phyloP scores from a whole-genome alignment of 495 filamentous ascomycete species.

The Penicillium parvum region DNA sequence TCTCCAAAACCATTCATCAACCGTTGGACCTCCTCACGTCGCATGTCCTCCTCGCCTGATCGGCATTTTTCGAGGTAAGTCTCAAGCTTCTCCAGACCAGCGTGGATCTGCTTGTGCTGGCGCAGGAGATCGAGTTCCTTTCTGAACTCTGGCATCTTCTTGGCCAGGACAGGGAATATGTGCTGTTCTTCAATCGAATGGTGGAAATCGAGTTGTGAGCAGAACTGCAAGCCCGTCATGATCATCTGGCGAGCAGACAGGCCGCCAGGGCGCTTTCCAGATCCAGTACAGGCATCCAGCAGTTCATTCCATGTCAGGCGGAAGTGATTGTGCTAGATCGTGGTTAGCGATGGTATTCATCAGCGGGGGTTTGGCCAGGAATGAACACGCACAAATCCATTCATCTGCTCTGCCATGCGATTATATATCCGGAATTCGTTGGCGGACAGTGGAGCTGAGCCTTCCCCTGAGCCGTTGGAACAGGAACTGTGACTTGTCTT shows the following conservation, averaged over 20 bases:
- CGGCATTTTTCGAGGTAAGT: slow-evolving; percentile 62
- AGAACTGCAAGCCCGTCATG: slow-evolving; percentile 59
- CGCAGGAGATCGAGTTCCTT: slow-evolving; percentile 59
- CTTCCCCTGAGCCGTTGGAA: neutral
- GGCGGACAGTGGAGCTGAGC: slow-evolving; percentile 42
- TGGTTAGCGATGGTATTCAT: slow-evolving; percentile 3
- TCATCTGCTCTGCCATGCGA: slow-evolving; percentile 72
- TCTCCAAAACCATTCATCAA: slow-evolving; percentile 65
- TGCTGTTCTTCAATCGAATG: slow-evolving; percentile 82
- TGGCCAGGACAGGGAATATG: slow-evolving; percentile 73
- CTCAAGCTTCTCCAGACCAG: slow-evolving; percentile 68
- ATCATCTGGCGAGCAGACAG: slow-evolving; percentile 64
- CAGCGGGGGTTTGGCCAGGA: slow-evolving; percentile 1
- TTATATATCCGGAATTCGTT: slow-evolving; percentile 64
- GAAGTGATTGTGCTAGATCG: slow-evolving; percentile 67
- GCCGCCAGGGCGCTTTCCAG: slow-evolving; percentile 48
- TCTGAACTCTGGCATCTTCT: slow-evolving; percentile 76
- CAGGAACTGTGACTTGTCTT: slow-evolving; percentile 3
- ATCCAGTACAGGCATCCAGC: slow-evolving; percentile 55
- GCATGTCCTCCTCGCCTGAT: slow-evolving; percentile 62
- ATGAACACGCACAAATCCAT: slow-evolving; percentile 54
- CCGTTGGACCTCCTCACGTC: slow-evolving; percentile 60
- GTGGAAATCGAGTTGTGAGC: slow-evolving; percentile 65
- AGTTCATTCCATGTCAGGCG: slow-evolving; percentile 66
- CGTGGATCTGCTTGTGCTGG: slow-evolving; percentile 82